Percentiles rank a stretch among this genome's conserved stretches.
Evolutionary conservation across 352 stramenopile genomes (phyloP).

Genomic region (Globisporangium megalacanthum): DNA sequence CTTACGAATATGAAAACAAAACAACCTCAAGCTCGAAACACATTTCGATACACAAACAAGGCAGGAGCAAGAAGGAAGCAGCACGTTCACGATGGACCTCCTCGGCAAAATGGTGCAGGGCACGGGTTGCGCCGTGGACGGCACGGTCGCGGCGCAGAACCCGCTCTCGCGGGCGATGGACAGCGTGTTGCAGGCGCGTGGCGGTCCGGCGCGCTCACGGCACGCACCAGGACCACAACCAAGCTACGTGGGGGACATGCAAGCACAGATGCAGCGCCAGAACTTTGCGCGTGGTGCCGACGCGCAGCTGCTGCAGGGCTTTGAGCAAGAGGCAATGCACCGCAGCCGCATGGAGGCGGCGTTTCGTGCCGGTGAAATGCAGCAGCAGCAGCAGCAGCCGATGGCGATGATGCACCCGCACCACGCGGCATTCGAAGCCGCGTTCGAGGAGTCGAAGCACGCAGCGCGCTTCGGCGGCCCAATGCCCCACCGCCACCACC

Average conservation of each 20-base stretch:
- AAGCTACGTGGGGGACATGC: conserved; percentile 33
- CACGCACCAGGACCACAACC: conserved; percentile 25
- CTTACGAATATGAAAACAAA: conserved; percentile 1
- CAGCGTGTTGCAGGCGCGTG: conserved; percentile 61
- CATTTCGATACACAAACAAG: neutral
- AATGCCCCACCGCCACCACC: conserved; percentile 42
- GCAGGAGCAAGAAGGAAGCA: neutral
- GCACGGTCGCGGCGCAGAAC: conserved; percentile 81
- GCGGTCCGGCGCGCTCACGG: conserved; percentile 15
- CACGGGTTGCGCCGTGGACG: conserved; percentile 72
- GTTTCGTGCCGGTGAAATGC: conserved; percentile 38
- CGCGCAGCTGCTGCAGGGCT: conserved; percentile 48
- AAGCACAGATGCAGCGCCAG: conserved; percentile 72
- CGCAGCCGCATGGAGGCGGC: conserved; percentile 62
- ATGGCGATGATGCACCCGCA: conserved; percentile 39
- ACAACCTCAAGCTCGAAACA: neutral
- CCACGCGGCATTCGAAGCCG: conserved; percentile 56
- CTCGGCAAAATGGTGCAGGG: conserved; percentile 81
- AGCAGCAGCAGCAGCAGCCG: conserved; percentile 9
- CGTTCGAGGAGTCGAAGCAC: conserved; percentile 41
- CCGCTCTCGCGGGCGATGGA: conserved; percentile 77
- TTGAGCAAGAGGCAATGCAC: conserved; percentile 63
- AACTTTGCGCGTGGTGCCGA: conserved; percentile 45
- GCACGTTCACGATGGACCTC: conserved; percentile 54
- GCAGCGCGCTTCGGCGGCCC: conserved; percentile 16